phyloP scores from a whole-genome alignment of 2,329 filamentous ascomycete species.

The Tricladium varicosporioides region DNA sequence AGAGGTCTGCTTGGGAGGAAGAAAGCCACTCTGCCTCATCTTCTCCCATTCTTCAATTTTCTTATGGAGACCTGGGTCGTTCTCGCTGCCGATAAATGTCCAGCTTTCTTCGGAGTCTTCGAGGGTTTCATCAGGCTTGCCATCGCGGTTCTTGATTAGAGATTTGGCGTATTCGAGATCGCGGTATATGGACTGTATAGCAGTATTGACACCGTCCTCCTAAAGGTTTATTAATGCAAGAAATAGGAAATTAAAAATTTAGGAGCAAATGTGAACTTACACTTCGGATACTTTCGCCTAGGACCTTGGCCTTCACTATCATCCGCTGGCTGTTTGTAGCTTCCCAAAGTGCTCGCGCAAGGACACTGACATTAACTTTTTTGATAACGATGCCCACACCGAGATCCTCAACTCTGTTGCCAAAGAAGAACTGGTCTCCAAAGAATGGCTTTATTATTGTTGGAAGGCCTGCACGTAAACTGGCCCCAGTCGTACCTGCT shows the following conservation, averaged over 20 bases:
- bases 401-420: constrained; percentile 82
- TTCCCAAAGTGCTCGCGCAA: constrained; percentile 86
- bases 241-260: neutral
- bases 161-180: constrained; percentile 91
- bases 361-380: constrained; percentile 82
- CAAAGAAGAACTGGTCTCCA: constrained; percentile 97
- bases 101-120: constrained; percentile 77
- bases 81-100: constrained; percentile 73
- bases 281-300: constrained; percentile 85
- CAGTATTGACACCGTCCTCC: constrained; percentile 87
- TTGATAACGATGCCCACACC: constrained; percentile 88
- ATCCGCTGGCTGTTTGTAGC: constrained; percentile 87
- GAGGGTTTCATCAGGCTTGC: constrained; percentile 49
- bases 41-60: constrained; percentile 34
- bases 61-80: constrained; percentile 32
- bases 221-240: constrained; percentile 41
- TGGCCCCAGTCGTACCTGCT: constrained; percentile 91
- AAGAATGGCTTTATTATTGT: constrained; percentile 98
- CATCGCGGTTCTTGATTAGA: constrained; percentile 67
- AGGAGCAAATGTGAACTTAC: constrained; percentile 48
- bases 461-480: constrained; percentile 83
- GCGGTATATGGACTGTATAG: constrained; percentile 90
- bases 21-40: constrained; percentile 26
- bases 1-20: constrained; percentile 13
- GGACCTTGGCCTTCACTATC: constrained; percentile 76